Conservation (phyloP, 192 early-diverging fungal species). For the Phlyctochytrium arcticum region DNA sequence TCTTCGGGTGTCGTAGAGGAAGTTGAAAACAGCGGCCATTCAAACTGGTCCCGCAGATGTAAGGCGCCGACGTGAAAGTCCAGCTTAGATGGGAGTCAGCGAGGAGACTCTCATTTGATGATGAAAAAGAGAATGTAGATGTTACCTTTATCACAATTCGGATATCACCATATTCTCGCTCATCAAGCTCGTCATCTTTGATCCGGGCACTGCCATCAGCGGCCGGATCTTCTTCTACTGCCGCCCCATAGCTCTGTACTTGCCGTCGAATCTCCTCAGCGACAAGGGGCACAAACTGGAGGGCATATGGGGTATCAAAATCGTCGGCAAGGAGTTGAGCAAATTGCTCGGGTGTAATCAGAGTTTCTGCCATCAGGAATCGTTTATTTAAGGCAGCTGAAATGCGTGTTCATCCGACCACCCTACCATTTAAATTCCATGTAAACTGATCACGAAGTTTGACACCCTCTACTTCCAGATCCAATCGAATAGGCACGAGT, state of each 20-base stretch:
- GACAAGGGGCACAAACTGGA: constrained; percentile 59
- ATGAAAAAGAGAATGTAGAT: too few relatives aligned
- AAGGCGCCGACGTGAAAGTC: constrained; percentile 80
- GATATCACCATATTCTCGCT: constrained; percentile 23
- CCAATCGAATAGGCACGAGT: constrained; percentile 48
- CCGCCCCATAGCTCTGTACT: constrained; percentile 41
- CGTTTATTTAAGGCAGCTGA: too few relatives aligned
- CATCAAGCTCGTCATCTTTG: constrained; percentile 22
- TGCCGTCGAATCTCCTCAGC: constrained; percentile 73
- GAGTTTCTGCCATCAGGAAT: constrained; percentile 19
- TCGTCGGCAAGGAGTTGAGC: constrained; percentile 35
- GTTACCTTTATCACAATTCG: constrained; percentile 36
- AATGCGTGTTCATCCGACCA: too few relatives aligned
- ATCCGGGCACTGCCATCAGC: constrained; percentile 16
- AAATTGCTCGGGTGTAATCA: constrained; percentile 42
- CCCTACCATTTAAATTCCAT: constrained; percentile 57
- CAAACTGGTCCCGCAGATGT: constrained; percentile 81
- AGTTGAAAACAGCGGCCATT: constrained; percentile 80
- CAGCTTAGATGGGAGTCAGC: too few relatives aligned
- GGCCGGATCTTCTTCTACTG: constrained; percentile 34
- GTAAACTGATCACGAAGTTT: constrained; percentile 50
- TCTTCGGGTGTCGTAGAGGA: constrained; percentile 59
- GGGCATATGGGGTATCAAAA: constrained; percentile 31
- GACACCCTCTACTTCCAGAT: constrained; percentile 50
- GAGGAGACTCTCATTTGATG: too few relatives aligned